These are phyloP conservation scores for Jaltomata sinuosa DNA, from an alignment of 257 asterid species.

Conservation along the genomic window DNA sequence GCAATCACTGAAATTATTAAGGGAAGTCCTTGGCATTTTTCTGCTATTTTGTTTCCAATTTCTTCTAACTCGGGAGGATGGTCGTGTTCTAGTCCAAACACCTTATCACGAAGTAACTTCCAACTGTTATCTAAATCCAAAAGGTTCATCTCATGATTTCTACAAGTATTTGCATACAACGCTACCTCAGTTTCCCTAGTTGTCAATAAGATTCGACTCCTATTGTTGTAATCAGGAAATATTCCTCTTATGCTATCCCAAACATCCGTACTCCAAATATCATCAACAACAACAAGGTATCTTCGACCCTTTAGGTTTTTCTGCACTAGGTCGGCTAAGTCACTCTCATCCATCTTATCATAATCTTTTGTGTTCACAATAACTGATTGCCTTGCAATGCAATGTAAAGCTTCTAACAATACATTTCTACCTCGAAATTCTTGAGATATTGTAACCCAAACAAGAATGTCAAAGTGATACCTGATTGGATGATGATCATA, in stretches of 20 bases:
- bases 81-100: neutral
- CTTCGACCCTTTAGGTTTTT: neutral
- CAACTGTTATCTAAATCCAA: neutral
- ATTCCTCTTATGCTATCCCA: neutral
- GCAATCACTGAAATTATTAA: neutral
- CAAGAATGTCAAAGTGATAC: neutral
- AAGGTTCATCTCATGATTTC: neutral
- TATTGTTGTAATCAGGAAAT: neutral
- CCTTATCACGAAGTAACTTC: neutral
- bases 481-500: neutral
- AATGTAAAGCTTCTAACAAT: neutral
- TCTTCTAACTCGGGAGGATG: neutral
- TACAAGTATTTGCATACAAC: neutral
- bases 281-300: conserved; percentile 6
- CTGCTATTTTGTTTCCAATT: neutral
- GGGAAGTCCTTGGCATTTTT: neutral
- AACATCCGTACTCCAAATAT: neutral
- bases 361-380: neutral
- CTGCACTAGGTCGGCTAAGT: neutral
- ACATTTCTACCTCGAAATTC: neutral
- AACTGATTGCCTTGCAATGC: neutral
- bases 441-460: neutral
- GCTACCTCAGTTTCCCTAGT: neutral
- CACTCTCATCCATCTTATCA: neutral
- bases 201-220: conserved; percentile 3